Base-by-base conservation (phyloP, 2,329 filamentous ascomycete species). In the Aschersonia sp. region DNA sequence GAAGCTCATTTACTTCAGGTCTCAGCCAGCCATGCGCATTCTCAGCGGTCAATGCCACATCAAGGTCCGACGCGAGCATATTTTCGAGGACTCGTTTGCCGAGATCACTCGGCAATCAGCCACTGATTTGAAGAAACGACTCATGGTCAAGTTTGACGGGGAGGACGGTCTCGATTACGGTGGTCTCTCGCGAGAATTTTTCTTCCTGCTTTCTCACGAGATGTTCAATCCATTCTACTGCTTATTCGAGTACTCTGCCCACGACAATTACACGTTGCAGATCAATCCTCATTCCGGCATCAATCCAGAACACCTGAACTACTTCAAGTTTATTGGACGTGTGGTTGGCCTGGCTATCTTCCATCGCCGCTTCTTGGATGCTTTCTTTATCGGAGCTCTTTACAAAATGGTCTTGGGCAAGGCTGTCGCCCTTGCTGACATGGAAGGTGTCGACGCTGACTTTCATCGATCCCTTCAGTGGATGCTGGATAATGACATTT, bases 171-270 rank as follows among this genome's bases (percentile, higher is more conserved):
- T 98, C 51, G 92, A 98, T 68, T 98, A 98, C 61, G 92, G 92
- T 65, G 92, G 92, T 75, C 76, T 98, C 48, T 98, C 92, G 37
- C 78, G 89, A 77, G 92, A 98, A 68, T 98, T 98, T 73, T 98
- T 98, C 75, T 98, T 98, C 80, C 73, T 98, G 41, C 79, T 98
- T 48, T 97, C 90, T 12, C 92, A 98, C 69, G 92, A 98, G 72
- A 98, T 98, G 92, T 98, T 98, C 72, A 98, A 98, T 66, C 92
- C 92, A 33, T 98, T 98, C 70, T 98, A 98, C 72, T 98, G 92
- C 65, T 75, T 98, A 47, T 98, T 98, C 72, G 92, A 98, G 69
- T 98, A 98, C 68, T 97, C 92, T 30, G 92, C 92, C 40, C 92
- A 98, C 72, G 92, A 98, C 79, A 98, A 98, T 71, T 98, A 98